Percentiles rank a stretch among this genome's conserved stretches.
phyloP scores from a whole-genome alignment of 257 asterid species.

The Ballota nigra region DNA sequence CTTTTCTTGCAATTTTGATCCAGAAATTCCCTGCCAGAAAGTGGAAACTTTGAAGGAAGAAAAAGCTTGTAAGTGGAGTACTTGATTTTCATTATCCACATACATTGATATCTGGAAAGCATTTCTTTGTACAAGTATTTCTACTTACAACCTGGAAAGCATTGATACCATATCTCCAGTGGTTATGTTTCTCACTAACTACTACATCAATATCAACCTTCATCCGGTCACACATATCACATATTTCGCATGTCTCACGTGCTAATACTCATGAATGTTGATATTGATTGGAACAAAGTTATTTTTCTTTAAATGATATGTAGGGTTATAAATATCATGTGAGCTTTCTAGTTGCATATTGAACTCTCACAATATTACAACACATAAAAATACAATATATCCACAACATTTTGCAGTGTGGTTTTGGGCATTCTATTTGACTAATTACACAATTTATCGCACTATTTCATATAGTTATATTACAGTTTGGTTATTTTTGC shows the following conservation, averaged over 20 bases:
- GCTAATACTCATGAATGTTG: neutral
- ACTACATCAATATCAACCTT: neutral
- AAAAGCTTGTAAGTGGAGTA: conserved; percentile 34
- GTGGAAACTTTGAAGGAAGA: conserved; percentile 37
- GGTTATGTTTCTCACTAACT: neutral
- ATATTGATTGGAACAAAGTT: neutral
- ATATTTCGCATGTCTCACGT: neutral
- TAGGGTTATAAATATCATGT: neutral
- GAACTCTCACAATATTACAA: neutral
- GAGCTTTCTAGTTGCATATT: neutral
- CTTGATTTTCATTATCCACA: neutral
- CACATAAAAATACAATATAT: neutral
- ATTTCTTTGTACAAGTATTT: too few species aligned
- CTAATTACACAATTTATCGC: neutral
- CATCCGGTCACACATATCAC: neutral
- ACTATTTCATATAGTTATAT: neutral
- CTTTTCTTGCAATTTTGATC: conserved; percentile 19
- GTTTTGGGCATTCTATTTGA: conserved; percentile 1
- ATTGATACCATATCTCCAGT: neutral
- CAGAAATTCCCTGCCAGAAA: conserved; percentile 72
- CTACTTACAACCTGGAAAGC: too few species aligned
- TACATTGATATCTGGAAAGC: neutral
- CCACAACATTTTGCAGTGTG: neutral
- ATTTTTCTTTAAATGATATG: neutral
- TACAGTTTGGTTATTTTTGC: conserved; percentile 17